Conservation (phyloP, 495 filamentous ascomycete species). For the Aspergillus wentii region DNA sequence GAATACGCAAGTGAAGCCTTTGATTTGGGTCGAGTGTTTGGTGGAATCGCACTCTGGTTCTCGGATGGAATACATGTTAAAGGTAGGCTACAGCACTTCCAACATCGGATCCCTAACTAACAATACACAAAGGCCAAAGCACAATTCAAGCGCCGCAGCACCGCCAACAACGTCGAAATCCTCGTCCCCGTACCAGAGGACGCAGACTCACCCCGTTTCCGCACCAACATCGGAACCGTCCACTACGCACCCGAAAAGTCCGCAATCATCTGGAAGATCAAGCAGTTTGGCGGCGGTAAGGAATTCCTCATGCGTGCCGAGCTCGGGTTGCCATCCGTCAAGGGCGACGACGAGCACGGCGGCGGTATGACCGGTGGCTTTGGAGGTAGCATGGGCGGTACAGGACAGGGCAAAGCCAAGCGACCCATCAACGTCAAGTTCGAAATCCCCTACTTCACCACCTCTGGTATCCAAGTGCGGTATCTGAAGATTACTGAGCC, state of each 20-base stretch:
- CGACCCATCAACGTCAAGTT: slow-evolving; percentile 98
- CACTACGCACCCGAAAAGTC: slow-evolving; percentile 98
- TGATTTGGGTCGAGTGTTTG: slow-evolving; percentile 98
- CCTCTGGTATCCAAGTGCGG: slow-evolving; percentile 94
- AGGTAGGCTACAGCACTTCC: too few species aligned
- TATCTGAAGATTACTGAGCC: slow-evolving; percentile 99
- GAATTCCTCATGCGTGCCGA: slow-evolving; percentile 99
- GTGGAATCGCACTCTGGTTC: slow-evolving; percentile 93
- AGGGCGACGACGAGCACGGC: slow-evolving; percentile 93
- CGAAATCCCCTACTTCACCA: slow-evolving; percentile 99
- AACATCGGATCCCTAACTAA: slow-evolving; percentile 3
- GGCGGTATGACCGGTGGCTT: slow-evolving; percentile 96
- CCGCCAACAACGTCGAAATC: slow-evolving; percentile 99
- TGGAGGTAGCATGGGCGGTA: slow-evolving; percentile 86
- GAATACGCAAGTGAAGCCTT: slow-evolving; percentile 96
- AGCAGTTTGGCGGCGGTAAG: slow-evolving; percentile 97
- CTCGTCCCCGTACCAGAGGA: slow-evolving; percentile 96
- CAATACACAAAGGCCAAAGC: slow-evolving; percentile 63
- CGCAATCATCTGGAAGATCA: slow-evolving; percentile 99
- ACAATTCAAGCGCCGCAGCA: slow-evolving; percentile 96
- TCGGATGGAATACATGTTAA: slow-evolving; percentile 97
- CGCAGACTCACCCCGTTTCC: slow-evolving; percentile 92
- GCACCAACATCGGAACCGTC: slow-evolving; percentile 96
- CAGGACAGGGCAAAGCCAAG: slow-evolving; percentile 74
- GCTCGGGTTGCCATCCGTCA: slow-evolving; percentile 86